Evolutionary conservation across 768 basidiomycete genomes (phyloP).

Genomic region (Leccinellum rugosiceps): DNA sequence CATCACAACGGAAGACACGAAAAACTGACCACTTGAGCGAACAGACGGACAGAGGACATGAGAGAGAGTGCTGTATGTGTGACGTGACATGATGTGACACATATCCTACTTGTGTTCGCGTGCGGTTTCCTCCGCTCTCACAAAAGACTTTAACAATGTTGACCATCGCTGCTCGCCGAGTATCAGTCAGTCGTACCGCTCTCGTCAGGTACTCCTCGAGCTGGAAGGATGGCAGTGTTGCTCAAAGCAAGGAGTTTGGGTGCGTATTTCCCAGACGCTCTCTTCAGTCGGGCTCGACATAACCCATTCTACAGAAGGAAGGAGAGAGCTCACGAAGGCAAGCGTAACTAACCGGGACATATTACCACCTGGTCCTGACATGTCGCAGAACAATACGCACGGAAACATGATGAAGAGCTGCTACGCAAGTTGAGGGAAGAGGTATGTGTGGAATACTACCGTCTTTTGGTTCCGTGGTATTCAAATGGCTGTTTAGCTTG

Average conservation of each 20-base stretch:
- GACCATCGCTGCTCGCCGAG: slow-evolving; percentile 35
- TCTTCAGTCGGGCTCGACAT: background rate
- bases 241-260: slow-evolving; percentile 62
- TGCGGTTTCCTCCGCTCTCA: background rate
- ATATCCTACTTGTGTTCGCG: slow-evolving; percentile 15
- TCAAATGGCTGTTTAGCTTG: slow-evolving; percentile 20
- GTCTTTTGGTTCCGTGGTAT: background rate
- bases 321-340: slow-evolving; percentile 70
- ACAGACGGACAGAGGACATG: slow-evolving; percentile 58
- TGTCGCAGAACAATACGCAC: slow-evolving; percentile 58
- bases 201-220: slow-evolving; percentile 38
- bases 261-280: slow-evolving; percentile 25
- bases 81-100: slow-evolving; percentile 37
- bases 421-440: slow-evolving; percentile 55
- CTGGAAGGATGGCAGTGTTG: slow-evolving; percentile 53
- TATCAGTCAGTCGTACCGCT: slow-evolving; percentile 37
- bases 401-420: slow-evolving; percentile 53
- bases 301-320: slow-evolving; percentile 49
- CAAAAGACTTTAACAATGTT: slow-evolving; percentile 17
- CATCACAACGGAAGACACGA: background rate
- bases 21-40: slow-evolving; percentile 49
- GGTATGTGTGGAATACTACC: slow-evolving; percentile 38
- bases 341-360: slow-evolving; percentile 3
- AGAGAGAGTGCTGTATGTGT: slow-evolving; percentile 38
- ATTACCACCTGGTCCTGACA: background rate